Conservation (phyloP, 1,284 basidiomycete species). For the Ustilago curta region DNA sequence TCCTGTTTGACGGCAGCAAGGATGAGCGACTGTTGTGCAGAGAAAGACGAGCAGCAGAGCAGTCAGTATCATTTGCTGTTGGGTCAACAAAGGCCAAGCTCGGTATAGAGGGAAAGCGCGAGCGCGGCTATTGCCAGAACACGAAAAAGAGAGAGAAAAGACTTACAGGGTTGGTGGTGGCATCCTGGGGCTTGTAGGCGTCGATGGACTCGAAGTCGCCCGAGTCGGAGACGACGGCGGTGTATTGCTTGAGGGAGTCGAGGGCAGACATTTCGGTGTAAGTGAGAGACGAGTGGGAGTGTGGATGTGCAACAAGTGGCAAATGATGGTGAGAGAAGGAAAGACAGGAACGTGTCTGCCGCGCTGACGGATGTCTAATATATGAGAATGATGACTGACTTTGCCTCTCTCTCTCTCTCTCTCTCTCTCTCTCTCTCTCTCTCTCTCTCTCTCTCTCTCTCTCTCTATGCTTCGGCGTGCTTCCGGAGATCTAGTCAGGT, state of each 20-base stretch:
- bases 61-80: slow-evolving; percentile 14
- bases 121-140: too few species aligned
- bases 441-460: too few species aligned
- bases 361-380: background rate
- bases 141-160: background rate
- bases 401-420: too few species aligned
- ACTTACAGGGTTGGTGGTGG: slow-evolving; percentile 68
- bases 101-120: too few species aligned
- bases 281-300: slow-evolving; percentile 6
- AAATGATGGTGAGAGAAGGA: background rate
- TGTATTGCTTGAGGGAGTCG: slow-evolving; percentile 68
- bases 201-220: slow-evolving; percentile 69
- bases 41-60: background rate
- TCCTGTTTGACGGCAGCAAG: slow-evolving; percentile 92
- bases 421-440: too few species aligned
- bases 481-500: too few species aligned
- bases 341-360: background rate
- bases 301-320: background rate
- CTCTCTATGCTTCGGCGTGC: too few species aligned
- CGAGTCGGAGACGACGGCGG: slow-evolving; percentile 68
- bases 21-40: slow-evolving; percentile 73
- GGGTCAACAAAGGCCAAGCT: background rate
- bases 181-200: slow-evolving; percentile 69
- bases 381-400: slow-evolving; percentile 7
- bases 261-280: slow-evolving; percentile 53